These are phyloP conservation scores for Psidium friedrichsthalianum DNA, from an alignment of 345 rosid genomes.

Conservation along the genomic window DNA sequence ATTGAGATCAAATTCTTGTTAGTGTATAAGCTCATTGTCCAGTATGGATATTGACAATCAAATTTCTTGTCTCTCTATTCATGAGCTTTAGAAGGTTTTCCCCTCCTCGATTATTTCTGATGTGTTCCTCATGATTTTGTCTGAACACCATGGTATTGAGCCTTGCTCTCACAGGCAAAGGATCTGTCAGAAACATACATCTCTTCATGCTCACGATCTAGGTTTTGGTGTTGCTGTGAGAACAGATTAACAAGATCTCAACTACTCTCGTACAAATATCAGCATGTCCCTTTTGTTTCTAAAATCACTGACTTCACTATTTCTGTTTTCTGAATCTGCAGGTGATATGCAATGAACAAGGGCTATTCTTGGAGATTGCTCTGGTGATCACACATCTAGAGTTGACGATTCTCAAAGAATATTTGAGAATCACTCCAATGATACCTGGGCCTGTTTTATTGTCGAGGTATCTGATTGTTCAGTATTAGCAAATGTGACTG, in stretches of 20 bases:
- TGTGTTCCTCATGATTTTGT: background rate
- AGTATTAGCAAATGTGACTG: background rate
- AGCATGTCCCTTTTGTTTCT: background rate
- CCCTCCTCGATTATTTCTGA: background rate
- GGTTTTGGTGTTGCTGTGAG: background rate
- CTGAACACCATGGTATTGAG: background rate
- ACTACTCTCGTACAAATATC: background rate
- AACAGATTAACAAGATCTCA: background rate
- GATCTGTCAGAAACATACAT: background rate
- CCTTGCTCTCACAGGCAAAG: background rate
- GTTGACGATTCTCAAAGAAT: background rate
- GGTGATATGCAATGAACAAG: conserved; percentile 4
- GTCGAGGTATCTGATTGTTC: background rate
- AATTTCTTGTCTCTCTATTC: background rate
- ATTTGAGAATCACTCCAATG: background rate
- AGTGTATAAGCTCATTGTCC: background rate
- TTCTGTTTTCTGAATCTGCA: background rate
- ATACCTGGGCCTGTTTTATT: conserved; percentile 1
- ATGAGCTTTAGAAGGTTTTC: background rate
- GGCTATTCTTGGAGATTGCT: conserved; percentile 2
- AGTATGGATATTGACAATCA: background rate
- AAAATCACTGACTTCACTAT: background rate
- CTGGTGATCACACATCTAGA: background rate
- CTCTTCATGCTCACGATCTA: background rate
- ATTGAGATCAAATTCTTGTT: background rate